Conservation (phyloP, 129 eudicot species). For the Flaveria trinervia region DNA sequence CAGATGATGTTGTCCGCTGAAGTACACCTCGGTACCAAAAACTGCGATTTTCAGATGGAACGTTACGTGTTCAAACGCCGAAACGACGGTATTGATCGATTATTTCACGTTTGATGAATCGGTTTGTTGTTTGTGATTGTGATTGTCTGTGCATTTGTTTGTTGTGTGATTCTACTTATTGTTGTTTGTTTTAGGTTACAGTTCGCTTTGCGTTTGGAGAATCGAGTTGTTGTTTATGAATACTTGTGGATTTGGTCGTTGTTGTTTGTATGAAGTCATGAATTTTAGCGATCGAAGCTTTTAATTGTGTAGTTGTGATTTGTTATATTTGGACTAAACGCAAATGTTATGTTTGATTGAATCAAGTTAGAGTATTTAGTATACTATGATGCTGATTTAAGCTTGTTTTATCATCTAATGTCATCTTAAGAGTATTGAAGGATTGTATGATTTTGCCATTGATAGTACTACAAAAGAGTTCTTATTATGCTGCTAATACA, state of each 20-base stretch:
- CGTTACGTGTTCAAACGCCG: conserved; percentile 36
- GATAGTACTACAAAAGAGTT: neutral
- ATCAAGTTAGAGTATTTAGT: neutral
- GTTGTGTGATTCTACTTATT: neutral
- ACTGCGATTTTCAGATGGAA: conserved; percentile 39
- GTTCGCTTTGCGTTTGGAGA: too few relatives aligned
- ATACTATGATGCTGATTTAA: neutral
- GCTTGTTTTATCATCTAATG: neutral
- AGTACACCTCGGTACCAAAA: conserved; percentile 33
- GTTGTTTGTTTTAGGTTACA: too few relatives aligned
- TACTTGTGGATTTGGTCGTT: too few relatives aligned
- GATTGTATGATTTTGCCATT: neutral
- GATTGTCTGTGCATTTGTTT: neutral
- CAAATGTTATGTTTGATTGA: neutral
- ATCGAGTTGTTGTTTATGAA: too few relatives aligned
- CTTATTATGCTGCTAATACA: neutral
- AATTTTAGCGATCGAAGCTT: neutral
- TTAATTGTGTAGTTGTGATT: neutral
- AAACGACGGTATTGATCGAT: conserved; percentile 34
- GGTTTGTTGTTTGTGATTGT: neutral
- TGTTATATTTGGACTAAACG: neutral
- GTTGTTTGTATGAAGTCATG: neutral
- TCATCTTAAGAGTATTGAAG: neutral
- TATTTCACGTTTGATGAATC: neutral
- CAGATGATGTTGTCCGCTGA: conserved; percentile 41